Percentiles rank a stretch among this genome's conserved stretches.
phyloP scores from a whole-genome alignment of 441 rosid genomes.

The Pelargonium cotyledonis region DNA sequence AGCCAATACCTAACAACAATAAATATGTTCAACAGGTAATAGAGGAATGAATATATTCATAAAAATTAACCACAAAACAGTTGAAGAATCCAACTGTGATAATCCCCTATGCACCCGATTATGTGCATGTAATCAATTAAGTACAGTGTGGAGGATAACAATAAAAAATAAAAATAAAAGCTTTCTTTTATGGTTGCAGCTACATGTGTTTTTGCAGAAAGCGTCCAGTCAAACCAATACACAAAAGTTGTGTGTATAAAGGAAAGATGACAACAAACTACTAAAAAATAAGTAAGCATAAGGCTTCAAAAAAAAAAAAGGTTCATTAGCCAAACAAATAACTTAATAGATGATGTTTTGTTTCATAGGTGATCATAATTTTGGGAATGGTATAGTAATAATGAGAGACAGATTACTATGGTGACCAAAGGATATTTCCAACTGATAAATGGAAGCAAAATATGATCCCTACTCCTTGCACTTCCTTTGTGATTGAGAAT shows the following conservation, averaged over 20 bases:
- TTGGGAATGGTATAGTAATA: neutral
- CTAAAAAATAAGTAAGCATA: neutral
- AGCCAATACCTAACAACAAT: slow-evolving; percentile 51
- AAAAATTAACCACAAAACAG: neutral
- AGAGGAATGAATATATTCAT: neutral
- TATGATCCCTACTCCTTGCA: neutral
- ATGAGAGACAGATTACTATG: neutral
- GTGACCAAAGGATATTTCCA: neutral
- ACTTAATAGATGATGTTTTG: neutral
- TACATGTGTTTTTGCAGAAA: neutral
- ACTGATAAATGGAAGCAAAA: neutral
- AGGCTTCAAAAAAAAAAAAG: neutral
- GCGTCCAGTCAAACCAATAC: neutral
- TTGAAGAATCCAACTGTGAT: neutral
- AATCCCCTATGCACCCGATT: neutral
- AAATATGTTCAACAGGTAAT: slow-evolving; percentile 9
- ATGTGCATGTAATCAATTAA: neutral
- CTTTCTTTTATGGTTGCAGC: neutral
- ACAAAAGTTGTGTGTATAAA: neutral
- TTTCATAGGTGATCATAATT: neutral
- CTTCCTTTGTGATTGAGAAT: neutral
- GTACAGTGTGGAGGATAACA: neutral
- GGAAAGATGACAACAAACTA: slow-evolving; percentile 1
- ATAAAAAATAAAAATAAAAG: neutral
- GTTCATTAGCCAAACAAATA: neutral